Conservation (phyloP, 73 alveolate genomes). For the Tetrahymena elliotti region DNA sequence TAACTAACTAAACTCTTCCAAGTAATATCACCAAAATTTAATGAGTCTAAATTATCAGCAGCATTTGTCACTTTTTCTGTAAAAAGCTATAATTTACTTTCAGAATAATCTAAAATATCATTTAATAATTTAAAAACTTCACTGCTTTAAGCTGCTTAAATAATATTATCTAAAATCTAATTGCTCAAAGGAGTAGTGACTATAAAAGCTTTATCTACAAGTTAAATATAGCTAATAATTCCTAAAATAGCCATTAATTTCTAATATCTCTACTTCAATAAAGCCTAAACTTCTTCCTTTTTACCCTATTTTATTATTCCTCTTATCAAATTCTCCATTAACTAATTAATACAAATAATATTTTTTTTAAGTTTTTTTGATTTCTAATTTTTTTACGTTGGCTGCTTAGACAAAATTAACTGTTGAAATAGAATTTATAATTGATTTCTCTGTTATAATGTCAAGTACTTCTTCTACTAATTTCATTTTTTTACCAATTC, state of each 20-base stretch:
- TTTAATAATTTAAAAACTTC: not conserved
- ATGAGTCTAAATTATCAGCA: not conserved
- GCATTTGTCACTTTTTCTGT: not conserved
- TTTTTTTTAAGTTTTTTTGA: not conserved
- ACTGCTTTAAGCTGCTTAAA: not conserved
- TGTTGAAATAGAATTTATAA: not conserved
- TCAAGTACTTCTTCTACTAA: slow-evolving; percentile 9
- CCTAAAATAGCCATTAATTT: not conserved
- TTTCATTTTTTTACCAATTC: slow-evolving; percentile 42
- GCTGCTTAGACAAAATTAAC: not conserved
- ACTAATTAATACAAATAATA: not conserved
- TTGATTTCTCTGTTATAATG: not conserved
- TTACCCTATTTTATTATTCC: not conserved
- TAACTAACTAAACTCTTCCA: not conserved
- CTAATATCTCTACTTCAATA: not conserved
- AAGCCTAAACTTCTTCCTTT: not conserved
- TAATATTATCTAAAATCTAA: not conserved
- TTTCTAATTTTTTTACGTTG: not conserved
- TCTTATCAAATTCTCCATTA: not conserved
- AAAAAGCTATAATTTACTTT: not conserved
- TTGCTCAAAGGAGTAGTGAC: not conserved
- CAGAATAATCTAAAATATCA: not conserved
- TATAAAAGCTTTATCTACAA: not conserved
- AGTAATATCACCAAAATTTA: not conserved
- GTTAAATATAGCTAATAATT: not conserved